A percentile compares a stretch with the other conserved stretches of the same genome.
Evolutionary conservation across 108 stramenopile genomes (phyloP).

Genomic region (Fragilaria crotonensis): DNA sequence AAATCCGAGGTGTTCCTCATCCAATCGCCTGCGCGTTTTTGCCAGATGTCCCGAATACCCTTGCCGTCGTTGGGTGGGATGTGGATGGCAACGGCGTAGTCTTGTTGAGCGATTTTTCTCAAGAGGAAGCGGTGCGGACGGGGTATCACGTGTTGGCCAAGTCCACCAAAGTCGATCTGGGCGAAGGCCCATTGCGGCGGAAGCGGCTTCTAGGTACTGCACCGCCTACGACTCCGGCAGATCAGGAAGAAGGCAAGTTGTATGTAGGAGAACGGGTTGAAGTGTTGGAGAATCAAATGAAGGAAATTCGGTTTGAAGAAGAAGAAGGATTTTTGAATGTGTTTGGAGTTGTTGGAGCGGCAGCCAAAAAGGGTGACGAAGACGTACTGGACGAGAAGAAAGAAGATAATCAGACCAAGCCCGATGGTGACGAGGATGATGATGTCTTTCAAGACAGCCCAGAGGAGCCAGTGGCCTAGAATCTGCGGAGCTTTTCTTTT

Average conservation of each 20-base stretch:
- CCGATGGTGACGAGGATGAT: too few relatives aligned
- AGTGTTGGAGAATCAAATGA: constrained; percentile 33
- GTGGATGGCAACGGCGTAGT: constrained; percentile 83
- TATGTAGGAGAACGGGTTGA: constrained; percentile 40
- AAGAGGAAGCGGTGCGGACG: constrained; percentile 37
- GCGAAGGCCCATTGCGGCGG: constrained; percentile 39
- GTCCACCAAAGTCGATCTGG: constrained; percentile 22
- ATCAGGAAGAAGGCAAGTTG: constrained; percentile 26
- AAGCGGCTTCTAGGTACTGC: constrained; percentile 35
- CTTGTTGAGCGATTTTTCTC: constrained; percentile 58
- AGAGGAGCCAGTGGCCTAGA: too few relatives aligned
- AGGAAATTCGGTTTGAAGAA: constrained; percentile 42
- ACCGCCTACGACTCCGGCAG: constrained; percentile 18
- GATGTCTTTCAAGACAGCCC: too few relatives aligned
- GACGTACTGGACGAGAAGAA: too few relatives aligned
- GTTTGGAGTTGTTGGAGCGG: too few relatives aligned
- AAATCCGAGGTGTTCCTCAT: constrained; percentile 74
- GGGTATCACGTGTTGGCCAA: constrained; percentile 46
- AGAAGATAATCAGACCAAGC: too few relatives aligned
- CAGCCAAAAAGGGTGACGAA: too few relatives aligned
- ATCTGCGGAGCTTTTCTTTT: too few relatives aligned
- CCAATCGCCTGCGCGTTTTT: constrained; percentile 75
- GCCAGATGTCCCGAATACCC: constrained; percentile 56
- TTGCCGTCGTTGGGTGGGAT: constrained; percentile 77
- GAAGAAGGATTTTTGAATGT: constrained; percentile 50